Percentiles rank a stretch among this genome's conserved stretches.
These are phyloP conservation scores for Artemisia argyi DNA, from an alignment of 129 eudicot species.

Conservation along the genomic window DNA sequence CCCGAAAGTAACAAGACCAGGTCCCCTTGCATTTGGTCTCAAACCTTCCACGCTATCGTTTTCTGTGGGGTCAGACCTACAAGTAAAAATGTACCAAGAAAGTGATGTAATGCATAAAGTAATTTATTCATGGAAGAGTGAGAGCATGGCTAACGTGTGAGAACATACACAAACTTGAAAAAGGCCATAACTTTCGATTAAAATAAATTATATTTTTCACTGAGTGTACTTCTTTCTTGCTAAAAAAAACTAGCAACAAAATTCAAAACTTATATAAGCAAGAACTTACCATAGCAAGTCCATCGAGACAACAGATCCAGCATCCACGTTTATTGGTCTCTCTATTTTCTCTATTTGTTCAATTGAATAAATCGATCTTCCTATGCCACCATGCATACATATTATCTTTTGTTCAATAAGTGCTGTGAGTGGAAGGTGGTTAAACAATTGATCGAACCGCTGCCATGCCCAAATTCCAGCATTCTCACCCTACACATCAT, in stretches of 20 bases:
- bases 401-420: slow-evolving; percentile 88
- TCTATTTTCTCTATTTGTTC: slow-evolving; percentile 95
- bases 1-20: slow-evolving; percentile 93
- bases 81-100: slow-evolving; percentile 7
- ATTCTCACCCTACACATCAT: slow-evolving; percentile 71
- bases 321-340: slow-evolving; percentile 99
- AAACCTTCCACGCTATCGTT: slow-evolving; percentile 95
- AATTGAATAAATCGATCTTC: slow-evolving; percentile 86
- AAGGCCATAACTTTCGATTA: not conserved
- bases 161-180: not conserved
- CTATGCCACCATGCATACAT: slow-evolving; percentile 99
- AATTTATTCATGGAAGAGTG: not conserved
- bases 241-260: not conserved
- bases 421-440: slow-evolving; percentile 92
- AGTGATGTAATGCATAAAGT: not conserved
- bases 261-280: not conserved
- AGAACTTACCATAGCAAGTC: slow-evolving; percentile 75
- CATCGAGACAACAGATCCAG: slow-evolving; percentile 92
- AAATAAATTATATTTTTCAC: not conserved
- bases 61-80: slow-evolving; percentile 99
- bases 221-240: not conserved
- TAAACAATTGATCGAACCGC: slow-evolving; percentile 80
- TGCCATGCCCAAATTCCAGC: slow-evolving; percentile 99
- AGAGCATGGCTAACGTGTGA: not conserved
- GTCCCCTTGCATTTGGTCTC: slow-evolving; percentile 98